Evolutionary conservation across 768 basidiomycete genomes (phyloP).

Genomic region (Russula abietina): DNA sequence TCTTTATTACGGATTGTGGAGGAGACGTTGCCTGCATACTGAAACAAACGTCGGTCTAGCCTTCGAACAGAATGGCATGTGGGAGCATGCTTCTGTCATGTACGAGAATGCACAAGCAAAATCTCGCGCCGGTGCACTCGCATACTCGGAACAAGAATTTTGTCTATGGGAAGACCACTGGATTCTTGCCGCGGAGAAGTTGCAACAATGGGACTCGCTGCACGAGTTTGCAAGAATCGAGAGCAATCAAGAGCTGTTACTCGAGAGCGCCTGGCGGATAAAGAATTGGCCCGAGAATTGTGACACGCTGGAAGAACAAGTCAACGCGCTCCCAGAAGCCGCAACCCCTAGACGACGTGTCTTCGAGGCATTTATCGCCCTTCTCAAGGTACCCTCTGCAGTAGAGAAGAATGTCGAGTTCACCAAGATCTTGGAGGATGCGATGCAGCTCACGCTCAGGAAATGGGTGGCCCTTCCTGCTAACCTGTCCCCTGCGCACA

Average conservation of each 20-base stretch:
- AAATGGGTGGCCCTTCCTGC: constrained; percentile 92
- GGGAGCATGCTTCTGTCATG: constrained; percentile 82
- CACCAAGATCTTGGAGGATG: constrained; percentile 83
- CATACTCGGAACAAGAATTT: constrained; percentile 93
- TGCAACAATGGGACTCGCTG: constrained; percentile 96
- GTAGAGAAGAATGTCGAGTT: constrained; percentile 86
- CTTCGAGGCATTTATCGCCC: constrained; percentile 91
- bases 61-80: constrained; percentile 95
- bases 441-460: constrained; percentile 90
- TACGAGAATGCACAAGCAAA: constrained; percentile 90
- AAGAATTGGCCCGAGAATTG: constrained; percentile 86
- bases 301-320: constrained; percentile 72
- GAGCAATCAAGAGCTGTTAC: constrained; percentile 82
- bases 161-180: constrained; percentile 99
- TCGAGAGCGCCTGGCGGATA: constrained; percentile 94
- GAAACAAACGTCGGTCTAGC: constrained; percentile 87
- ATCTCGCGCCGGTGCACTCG: constrained; percentile 71
- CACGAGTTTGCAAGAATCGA: constrained; percentile 86
- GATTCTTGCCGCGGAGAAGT: constrained; percentile 90
- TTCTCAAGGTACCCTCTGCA: constrained; percentile 77
- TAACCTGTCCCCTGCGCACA: constrained; percentile 84
- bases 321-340: constrained; percentile 74
- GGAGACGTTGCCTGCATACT: constrained; percentile 76
- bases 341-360: constrained; percentile 93
- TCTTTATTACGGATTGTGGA: constrained; percentile 94